Evolutionary conservation across 2,329 filamentous ascomycete genomes (phyloP).

Genomic region (Atkinsonella texensis): DNA sequence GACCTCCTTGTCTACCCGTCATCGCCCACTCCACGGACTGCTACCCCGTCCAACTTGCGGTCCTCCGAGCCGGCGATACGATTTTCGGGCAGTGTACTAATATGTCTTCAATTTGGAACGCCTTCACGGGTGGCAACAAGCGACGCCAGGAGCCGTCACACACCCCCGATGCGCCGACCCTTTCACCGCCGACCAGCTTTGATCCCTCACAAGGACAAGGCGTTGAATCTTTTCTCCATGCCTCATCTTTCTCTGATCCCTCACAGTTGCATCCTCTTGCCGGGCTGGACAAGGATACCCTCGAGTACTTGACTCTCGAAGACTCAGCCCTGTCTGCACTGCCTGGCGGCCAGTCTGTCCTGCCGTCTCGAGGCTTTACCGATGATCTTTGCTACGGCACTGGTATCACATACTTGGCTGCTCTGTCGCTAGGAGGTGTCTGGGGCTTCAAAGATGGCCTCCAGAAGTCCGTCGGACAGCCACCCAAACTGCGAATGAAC

Average conservation of each 20-base stretch:
- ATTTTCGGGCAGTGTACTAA: constrained; percentile 8
- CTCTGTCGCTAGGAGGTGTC: constrained; percentile 70
- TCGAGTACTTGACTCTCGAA: constrained; percentile 92
- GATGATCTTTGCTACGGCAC: constrained; percentile 98
- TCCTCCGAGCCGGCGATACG: not conserved
- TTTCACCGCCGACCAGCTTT: constrained; percentile 46
- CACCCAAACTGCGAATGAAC: constrained; percentile 88
- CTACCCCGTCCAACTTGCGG: constrained; percentile 5
- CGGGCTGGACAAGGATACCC: constrained; percentile 79
- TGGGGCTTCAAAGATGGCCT: constrained; percentile 92
- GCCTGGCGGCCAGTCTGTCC: constrained; percentile 72
- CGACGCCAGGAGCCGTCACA: constrained; percentile 21
- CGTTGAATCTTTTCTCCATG: constrained; percentile 75
- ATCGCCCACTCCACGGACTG: constrained; percentile 5
- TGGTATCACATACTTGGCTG: constrained; percentile 85
- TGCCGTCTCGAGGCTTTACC: constrained; percentile 93
- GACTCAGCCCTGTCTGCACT: constrained; percentile 80
- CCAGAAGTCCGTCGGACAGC: constrained; percentile 59
- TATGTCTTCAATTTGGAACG: constrained; percentile 50
- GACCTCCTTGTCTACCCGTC: constrained; percentile 6
- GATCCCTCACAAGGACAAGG: constrained; percentile 65
- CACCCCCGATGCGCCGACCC: constrained; percentile 29
- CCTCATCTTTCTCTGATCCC: constrained; percentile 69
- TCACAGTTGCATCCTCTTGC: constrained; percentile 85
- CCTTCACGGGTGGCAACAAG: constrained; percentile 49